Conservation (phyloP, 2,329 filamentous ascomycete genomes). For the Paecilomyces sp. region DNA sequence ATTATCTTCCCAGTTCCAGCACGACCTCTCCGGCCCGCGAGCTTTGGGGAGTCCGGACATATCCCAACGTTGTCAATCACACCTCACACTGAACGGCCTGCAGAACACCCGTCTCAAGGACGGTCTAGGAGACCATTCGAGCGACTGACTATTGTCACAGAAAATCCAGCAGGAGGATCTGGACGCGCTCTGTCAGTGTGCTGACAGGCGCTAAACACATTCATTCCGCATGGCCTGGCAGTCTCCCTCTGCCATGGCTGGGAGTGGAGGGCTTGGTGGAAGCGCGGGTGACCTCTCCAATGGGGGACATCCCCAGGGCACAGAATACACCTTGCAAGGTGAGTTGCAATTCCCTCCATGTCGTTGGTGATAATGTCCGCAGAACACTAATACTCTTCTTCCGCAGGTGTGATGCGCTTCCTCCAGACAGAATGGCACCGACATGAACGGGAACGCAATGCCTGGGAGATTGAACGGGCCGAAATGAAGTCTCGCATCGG, state of each 20-base stretch:
- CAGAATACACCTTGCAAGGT: constrained; percentile 69
- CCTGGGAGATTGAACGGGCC: constrained; percentile 97
- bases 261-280: constrained; percentile 47
- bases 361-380: neutral
- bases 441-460: constrained; percentile 93
- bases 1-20: neutral
- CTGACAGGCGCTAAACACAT: neutral
- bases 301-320: constrained; percentile 51
- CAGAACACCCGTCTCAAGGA: neutral
- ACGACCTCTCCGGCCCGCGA: neutral
- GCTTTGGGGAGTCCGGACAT: neutral
- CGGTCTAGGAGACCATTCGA: neutral
- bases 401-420: constrained; percentile 91
- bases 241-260: constrained; percentile 56
- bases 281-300: constrained; percentile 36
- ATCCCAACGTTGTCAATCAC: neutral
- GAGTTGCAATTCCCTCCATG: constrained; percentile 15
- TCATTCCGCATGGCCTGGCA: constrained; percentile 59
- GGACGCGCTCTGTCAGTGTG: neutral
- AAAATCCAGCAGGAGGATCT: neutral
- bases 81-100: neutral
- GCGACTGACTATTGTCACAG: neutral
- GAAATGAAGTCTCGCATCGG: constrained; percentile 99
- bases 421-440: constrained; percentile 98
- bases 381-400: neutral